These are phyloP conservation scores for Tritrichomonas musculus DNA, from an alignment of 208 protist genomes.

Conservation along the genomic window DNA sequence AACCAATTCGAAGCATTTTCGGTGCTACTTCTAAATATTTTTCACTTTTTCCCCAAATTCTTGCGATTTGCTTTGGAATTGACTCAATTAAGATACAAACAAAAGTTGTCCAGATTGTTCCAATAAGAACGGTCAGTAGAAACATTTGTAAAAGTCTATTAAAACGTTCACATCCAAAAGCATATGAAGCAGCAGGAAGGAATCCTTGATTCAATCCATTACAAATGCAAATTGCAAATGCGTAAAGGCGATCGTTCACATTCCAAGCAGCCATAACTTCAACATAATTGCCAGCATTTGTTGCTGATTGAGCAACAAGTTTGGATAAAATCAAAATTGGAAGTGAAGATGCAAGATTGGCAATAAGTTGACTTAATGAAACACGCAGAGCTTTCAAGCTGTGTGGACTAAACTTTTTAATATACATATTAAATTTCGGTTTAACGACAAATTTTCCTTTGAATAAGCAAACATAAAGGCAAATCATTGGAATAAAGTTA, in stretches of 20 bases:
- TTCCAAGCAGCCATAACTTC: background rate
- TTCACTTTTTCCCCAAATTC: background rate
- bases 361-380: background rate
- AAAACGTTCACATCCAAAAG: background rate
- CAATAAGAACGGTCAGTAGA: background rate
- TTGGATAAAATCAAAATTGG: background rate
- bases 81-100: background rate
- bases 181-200: background rate
- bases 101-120: background rate
- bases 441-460: background rate
- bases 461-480: background rate
- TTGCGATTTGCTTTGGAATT: background rate
- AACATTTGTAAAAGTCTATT: background rate
- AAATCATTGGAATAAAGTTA: background rate
- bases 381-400: background rate
- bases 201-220: background rate
- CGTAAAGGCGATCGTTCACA: background rate
- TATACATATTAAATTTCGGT: background rate
- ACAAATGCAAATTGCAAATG: background rate
- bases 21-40: too few species aligned
- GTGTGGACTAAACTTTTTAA: background rate
- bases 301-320: background rate
- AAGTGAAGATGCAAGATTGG: background rate
- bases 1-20: too few species aligned
- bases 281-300: background rate